Evolutionary conservation across 164 flowering plant species (phyloP), one percentile per base, ranked within the genome.

Genomic region (Brasenia schreberi): DNA sequence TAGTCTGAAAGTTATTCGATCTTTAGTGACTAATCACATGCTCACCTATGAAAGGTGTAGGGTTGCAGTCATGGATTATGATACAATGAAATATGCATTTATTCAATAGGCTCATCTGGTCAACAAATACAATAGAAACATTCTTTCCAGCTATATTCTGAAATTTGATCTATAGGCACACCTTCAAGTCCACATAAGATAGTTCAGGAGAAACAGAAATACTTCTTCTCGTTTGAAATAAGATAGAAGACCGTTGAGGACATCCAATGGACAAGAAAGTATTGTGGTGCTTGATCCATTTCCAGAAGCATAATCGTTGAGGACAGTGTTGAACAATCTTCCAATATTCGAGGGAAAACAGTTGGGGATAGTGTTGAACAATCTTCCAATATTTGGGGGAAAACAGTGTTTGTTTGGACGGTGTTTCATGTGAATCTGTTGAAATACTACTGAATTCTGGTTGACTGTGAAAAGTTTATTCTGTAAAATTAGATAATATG

Each of bases 401-500:
- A 66, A 82, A 81, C 69, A 85, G 92, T 92, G 97, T 92, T 65
- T 93, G 98, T 97, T 93, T 95, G 43, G 98, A 90, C 83, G 98
- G 96, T 67, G 81, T 97, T 61, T 95, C 97, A 68, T 84, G 89
- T 63, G 99, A 95, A 80, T 89, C 97, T 72, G 99, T 93, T 76
- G 97, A 93, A 80, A 87, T 93, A 97, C 70, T 93, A 69, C 70
- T 93, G 79, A 93, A 93, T 67, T 86, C 98, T 62, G 94, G 90
- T 75, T 90, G 97, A 19, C 90, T 78, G 10, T 78, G 72, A 45
- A 81, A 80, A 72, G 72, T 73, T 71, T 70, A 68, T 19, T 65
- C 71, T 63, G 81, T 81, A 71, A 88, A 81, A 12, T 76, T 83
- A 70, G 80, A 77, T 80, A 78, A 81, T 76, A 82, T 73, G 65